phyloP scores from a whole-genome alignment of 1,284 basidiomycete species.

The Apiotrichum domesticum region DNA sequence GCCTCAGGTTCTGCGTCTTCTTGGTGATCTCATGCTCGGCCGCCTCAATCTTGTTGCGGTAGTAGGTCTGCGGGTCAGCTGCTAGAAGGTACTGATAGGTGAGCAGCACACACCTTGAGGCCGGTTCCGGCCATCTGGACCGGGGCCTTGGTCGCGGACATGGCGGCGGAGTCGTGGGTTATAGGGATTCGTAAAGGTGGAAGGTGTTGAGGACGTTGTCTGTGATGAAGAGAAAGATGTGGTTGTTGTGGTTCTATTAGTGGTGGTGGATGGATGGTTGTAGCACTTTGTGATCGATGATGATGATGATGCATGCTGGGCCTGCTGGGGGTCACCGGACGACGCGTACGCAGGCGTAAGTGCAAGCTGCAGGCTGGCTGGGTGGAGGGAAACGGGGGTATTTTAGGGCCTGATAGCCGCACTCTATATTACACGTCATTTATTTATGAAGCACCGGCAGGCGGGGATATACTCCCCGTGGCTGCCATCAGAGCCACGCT shows the following conservation, averaged over 20 bases:
- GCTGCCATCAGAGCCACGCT: too few species aligned
- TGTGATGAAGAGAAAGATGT: not conserved
- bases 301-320: not conserved
- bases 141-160: constrained; percentile 14
- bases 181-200: too few species aligned
- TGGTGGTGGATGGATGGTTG: too few species aligned
- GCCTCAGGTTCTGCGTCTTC: constrained; percentile 92
- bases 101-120: constrained; percentile 7
- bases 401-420: not conserved
- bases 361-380: too few species aligned
- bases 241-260: not conserved
- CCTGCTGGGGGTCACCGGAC: not conserved
- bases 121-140: constrained; percentile 9
- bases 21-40: constrained; percentile 89
- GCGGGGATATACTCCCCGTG: constrained; percentile 5
- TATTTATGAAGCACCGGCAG: not conserved
- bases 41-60: constrained; percentile 90
- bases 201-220: not conserved
- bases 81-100: not conserved
- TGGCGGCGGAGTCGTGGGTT: not conserved
- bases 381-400: not conserved
- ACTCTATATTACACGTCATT: not conserved
- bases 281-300: not conserved
- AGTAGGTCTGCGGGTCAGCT: constrained; percentile 61
- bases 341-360: not conserved